These are phyloP conservation scores for Leccinum ochraceum DNA, from an alignment of 768 basidiomycete species.

Conservation along the genomic window DNA sequence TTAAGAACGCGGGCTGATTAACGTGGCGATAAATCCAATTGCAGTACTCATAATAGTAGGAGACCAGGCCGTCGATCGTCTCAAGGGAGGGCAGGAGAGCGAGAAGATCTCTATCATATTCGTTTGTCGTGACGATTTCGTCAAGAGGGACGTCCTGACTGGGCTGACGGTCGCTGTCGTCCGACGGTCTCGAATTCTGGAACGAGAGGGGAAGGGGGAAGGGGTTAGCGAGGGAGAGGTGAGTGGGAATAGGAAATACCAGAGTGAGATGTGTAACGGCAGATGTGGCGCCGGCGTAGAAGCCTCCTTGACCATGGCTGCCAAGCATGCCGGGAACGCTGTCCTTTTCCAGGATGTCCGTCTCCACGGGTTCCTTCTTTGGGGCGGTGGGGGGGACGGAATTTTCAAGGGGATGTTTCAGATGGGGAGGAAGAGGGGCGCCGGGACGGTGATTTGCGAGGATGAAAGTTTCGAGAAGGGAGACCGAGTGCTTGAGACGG, in stretches of 20 bases:
- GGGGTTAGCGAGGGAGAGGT: slow-evolving; percentile 6
- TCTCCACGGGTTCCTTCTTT: slow-evolving; percentile 56
- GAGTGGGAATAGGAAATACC: slow-evolving; percentile 37
- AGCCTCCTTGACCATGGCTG: slow-evolving; percentile 61
- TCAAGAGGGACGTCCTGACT: slow-evolving; percentile 47
- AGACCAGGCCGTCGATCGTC: slow-evolving; percentile 70
- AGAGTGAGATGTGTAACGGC: slow-evolving; percentile 67
- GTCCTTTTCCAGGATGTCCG: slow-evolving; percentile 47
- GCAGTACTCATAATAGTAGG: slow-evolving; percentile 82
- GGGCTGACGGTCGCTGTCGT: slow-evolving; percentile 52
- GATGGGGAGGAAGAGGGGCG: slow-evolving; percentile 21
- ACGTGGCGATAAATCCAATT: slow-evolving; percentile 87
- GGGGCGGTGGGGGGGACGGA: slow-evolving; percentile 37
- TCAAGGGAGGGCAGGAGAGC: slow-evolving; percentile 62
- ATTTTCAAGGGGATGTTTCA: slow-evolving; percentile 29
- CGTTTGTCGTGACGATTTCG: slow-evolving; percentile 45
- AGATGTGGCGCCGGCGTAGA: slow-evolving; percentile 81
- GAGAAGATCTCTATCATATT: slow-evolving; percentile 75
- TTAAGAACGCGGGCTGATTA: slow-evolving; percentile 58
- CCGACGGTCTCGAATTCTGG: slow-evolving; percentile 49
- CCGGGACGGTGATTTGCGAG: slow-evolving; percentile 33
- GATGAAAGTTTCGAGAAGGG: slow-evolving; percentile 39
- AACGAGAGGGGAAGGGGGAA: slow-evolving; percentile 19
- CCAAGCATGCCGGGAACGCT: slow-evolving; percentile 66
- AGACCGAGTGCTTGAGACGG: slow-evolving; percentile 42